Evolutionary conservation across 257 asterid species (phyloP), one percentile per base, ranked within the genome.

Genomic region (Nicotiana attenuata): DNA sequence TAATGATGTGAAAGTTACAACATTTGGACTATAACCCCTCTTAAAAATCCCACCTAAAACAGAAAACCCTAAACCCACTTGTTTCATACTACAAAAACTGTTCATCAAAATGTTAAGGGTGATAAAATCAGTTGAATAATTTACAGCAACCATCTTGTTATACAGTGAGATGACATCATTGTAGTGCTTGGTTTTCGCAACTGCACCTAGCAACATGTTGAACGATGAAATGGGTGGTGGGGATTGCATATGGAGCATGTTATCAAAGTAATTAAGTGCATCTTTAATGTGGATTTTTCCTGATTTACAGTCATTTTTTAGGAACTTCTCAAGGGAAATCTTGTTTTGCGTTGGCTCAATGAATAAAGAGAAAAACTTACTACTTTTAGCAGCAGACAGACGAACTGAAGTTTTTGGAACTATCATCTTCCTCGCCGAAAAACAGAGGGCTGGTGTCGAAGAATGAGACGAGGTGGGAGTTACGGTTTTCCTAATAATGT

Each of bases 31-130:
- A 83, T 83, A 91, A 20, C 97, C 97, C 85, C 85, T 89, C 89
- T 87, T 94, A 55, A 90, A 47, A 65, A 93, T 29, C 59, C 84
- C 65, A 14, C 94, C 92, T 89, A 94, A 78, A 14, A 93, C 92
- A 84, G 91, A 76, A 83, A 91, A 91, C 67, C 95, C 92, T 33
- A 81, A 83, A 38, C 77, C 83, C 61, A 75, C 87, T 81, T 47
- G 84, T 61, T 85, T 87, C 90, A 87, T 41, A 16, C 83, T 90
- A 81, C 97, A 89, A 19, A 63, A 92, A 57, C 92, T 83, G 82
- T 92, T 91, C 29, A 94, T 85, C 85, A 91, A 82, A 78, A 94
- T 90, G 73, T 87, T 85, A 86, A 90, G 79, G 17, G 92, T 93
- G 45, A 89, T 78, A 81, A 79, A 91, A 88, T 91, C 90, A 68